Evolutionary conservation across 2,329 filamentous ascomycete genomes (phyloP).

Genomic region (Didymella glomerata): DNA sequence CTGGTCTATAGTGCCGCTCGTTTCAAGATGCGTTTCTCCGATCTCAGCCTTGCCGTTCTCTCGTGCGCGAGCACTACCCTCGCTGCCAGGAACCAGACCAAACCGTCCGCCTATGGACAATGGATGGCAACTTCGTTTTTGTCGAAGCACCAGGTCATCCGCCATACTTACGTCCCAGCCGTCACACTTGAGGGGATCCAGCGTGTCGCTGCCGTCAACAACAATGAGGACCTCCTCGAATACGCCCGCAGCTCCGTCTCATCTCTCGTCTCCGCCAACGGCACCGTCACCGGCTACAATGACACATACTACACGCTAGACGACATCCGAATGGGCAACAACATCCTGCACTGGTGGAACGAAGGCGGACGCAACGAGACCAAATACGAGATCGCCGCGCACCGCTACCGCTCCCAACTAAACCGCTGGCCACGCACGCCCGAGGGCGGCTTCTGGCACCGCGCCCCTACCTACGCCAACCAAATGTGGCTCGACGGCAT

Average conservation of each 20-base stretch:
- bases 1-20: constrained; percentile 23
- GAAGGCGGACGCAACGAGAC: constrained; percentile 52
- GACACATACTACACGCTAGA: constrained; percentile 58
- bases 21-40: constrained; percentile 38
- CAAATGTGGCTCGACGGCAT: constrained; percentile 68
- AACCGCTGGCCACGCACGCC: constrained; percentile 61
- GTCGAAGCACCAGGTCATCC: constrained; percentile 49
- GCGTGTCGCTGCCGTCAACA: constrained; percentile 55
- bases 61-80: constrained; percentile 31
- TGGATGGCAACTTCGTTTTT: constrained; percentile 62
- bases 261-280: constrained; percentile 57
- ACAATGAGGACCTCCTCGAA: constrained; percentile 55
- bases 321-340: constrained; percentile 63
- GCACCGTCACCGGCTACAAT: constrained; percentile 59
- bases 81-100: constrained; percentile 33
- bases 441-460: constrained; percentile 65
- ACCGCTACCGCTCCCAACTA: constrained; percentile 57
- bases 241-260: constrained; percentile 60
- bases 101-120: constrained; percentile 15
- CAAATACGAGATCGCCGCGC: constrained; percentile 61
- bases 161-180: constrained; percentile 57
- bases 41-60: constrained; percentile 35
- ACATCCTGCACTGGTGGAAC: constrained; percentile 60
- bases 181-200: constrained; percentile 60
- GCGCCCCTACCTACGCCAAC: constrained; percentile 57